Evolutionary conservation across 2,329 filamentous ascomycete genomes (phyloP).

Genomic region (Cryphonectria japonica): DNA sequence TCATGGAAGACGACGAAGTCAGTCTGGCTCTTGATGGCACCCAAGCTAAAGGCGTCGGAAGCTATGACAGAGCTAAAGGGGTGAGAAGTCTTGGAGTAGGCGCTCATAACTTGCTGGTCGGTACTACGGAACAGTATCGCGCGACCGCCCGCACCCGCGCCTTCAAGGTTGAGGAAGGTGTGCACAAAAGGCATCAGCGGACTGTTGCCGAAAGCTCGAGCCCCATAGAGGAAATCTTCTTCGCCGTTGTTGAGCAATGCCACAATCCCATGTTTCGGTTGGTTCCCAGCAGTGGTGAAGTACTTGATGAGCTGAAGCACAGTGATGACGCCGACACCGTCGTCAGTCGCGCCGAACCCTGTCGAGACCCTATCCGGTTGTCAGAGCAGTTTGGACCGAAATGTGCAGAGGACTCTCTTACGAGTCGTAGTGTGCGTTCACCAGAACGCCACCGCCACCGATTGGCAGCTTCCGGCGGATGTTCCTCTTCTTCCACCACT

Average conservation of each 20-base stretch:
- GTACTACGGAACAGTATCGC: conserved; percentile 87
- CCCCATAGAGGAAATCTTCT: conserved; percentile 89
- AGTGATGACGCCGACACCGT: conserved; percentile 87
- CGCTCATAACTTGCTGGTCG: conserved; percentile 81
- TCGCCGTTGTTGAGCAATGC: conserved; percentile 93
- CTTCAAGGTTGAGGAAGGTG: conserved; percentile 93
- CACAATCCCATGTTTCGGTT: conserved; percentile 79
- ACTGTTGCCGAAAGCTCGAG: conserved; percentile 81
- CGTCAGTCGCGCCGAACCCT: conserved; percentile 90
- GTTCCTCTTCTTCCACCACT: conserved; percentile 68
- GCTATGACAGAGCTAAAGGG: conserved; percentile 85
- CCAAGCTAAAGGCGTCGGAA: conserved; percentile 80
- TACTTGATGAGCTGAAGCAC: conserved; percentile 84
- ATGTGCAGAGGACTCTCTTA: conserved; percentile 37
- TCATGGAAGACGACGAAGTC: conserved; percentile 86
- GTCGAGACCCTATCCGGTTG: conserved; percentile 66
- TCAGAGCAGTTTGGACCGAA: not conserved
- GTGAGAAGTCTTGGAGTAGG: conserved; percentile 71
- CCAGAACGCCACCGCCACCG: conserved; percentile 76
- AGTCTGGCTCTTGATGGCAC: conserved; percentile 81
- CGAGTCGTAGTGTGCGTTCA: conserved; percentile 93
- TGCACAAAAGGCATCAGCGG: conserved; percentile 79
- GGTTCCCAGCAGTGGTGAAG: conserved; percentile 73
- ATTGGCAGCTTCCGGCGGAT: conserved; percentile 51
- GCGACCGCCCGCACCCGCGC: conserved; percentile 87